Evolutionary conservation across 257 asterid species (phyloP).

Genomic region (Solanum ossicruentum): DNA sequence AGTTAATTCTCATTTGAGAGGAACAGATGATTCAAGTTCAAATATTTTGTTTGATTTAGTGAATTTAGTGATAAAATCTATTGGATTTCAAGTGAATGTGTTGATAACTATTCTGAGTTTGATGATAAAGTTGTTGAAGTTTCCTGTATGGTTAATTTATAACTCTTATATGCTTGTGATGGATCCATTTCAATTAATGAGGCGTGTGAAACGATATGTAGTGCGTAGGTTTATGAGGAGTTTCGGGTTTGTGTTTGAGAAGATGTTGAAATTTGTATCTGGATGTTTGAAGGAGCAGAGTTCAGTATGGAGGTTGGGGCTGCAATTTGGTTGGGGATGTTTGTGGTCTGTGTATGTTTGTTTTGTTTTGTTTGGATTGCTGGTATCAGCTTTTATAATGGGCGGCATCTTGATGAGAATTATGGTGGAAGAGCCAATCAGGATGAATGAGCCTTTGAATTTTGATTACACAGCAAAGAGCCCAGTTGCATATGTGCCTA

Average conservation of each 20-base stretch:
- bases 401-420: constrained; percentile 47
- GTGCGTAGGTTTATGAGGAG: constrained; percentile 11
- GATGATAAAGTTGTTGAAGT: constrained; percentile 18
- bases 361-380: constrained; percentile 44
- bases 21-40: constrained; percentile 19
- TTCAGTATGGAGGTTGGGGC: constrained; percentile 48
- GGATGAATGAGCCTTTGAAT: constrained; percentile 47
- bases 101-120: constrained; percentile 25
- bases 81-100: constrained; percentile 40
- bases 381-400: constrained; percentile 54
- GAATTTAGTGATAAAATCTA: constrained; percentile 37
- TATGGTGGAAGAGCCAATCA: constrained; percentile 66
- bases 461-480: constrained; percentile 80
- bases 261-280: constrained; percentile 13
- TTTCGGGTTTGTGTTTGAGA: constrained; percentile 21
- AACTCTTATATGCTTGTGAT: constrained; percentile 41
- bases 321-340: constrained; percentile 84
- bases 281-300: constrained; percentile 53
- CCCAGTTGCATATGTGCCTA: constrained; percentile 68
- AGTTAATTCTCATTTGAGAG: constrained; percentile 25
- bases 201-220: constrained; percentile 19
- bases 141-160: constrained; percentile 41
- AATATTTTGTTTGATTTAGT: constrained; percentile 26
- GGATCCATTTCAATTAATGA: constrained; percentile 53
- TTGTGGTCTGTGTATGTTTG: constrained; percentile 80